Conservation (phyloP, 2,329 filamentous ascomycete genomes). For the Colletotrichum graminicola region DNA sequence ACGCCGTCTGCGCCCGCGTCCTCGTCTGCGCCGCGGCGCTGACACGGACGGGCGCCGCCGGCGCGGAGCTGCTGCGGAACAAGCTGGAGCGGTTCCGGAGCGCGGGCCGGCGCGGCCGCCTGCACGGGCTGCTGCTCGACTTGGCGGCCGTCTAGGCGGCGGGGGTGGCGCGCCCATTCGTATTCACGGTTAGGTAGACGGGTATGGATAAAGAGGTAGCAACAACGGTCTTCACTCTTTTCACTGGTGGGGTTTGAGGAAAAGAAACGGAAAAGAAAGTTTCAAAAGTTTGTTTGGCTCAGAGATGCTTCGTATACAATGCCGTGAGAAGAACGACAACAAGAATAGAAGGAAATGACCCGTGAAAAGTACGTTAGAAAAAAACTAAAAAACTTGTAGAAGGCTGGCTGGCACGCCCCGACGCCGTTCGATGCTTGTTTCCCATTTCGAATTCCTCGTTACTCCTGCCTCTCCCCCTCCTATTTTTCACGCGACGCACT, state of each 20-base stretch:
- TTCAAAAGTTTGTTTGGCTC: not conserved
- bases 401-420: constrained; percentile 27
- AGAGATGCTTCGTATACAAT: constrained; percentile 26
- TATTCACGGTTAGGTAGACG: not conserved
- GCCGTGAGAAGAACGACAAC: not conserved
- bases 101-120: constrained; percentile 26
- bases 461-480: not conserved
- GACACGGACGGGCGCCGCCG: constrained; percentile 4
- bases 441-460: not conserved
- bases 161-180: not conserved
- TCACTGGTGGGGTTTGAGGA: not conserved
- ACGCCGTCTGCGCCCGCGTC: constrained; percentile 68
- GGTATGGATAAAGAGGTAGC: not conserved
- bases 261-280: not conserved
- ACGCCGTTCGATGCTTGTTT: constrained; percentile 31
- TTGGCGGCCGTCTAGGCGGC: constrained; percentile 16
- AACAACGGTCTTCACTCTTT: not conserved
- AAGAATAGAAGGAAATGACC: not conserved
- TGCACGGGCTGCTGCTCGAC: constrained; percentile 43
- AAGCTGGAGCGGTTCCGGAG: constrained; percentile 29
- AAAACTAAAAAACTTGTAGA: not conserved
- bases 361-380: not conserved
- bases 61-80: not conserved
- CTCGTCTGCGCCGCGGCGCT: constrained; percentile 56
- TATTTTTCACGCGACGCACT: not conserved